Base-by-base conservation (phyloP, 2,329 filamentous ascomycete genomes). In the Shiraia bambusicola region DNA sequence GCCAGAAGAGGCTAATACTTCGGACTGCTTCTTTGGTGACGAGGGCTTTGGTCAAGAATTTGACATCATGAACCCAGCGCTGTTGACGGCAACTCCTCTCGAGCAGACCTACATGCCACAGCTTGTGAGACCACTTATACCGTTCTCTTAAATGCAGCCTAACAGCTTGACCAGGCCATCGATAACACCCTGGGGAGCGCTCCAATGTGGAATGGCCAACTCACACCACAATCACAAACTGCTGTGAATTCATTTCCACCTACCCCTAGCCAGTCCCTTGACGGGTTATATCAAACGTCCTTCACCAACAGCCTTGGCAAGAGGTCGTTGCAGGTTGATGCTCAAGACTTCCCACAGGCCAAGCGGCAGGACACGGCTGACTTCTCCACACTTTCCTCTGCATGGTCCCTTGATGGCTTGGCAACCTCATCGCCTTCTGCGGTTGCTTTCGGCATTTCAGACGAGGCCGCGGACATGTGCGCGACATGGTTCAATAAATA, bases 401-500 rank as follows among this genome's bases (percentile, higher is more conserved):
- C 61, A 2, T 63, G 59, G 59, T 45, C 41, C 7, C 37, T 58
- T n/a, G 60, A 61, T 6, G 51, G 45, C 7, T 51, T 52, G 28
- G 41, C 50, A 10, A 59, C 55, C 9, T 50, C 52, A 11, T 42
- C 55, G 15, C 56, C 47, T n/a, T 42, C 42, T 15, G 47, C 49
- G 7, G 38, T 43, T 6, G 53, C 55, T 9, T 48, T 59, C 17
- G 64, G 63, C 2, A 52, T 69, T 6, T 59, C 53, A 15, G 65
- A 69, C 41, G 62, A 69, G 31, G 65, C 65, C 24, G 64, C 62
- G 17, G 65, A 69, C 40, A 57, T 69, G 13, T 69, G 65, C 42
- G 58, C 64, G 5, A 66, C 55, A 16, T 69, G 65, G 65, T 69
- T 67, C 45, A 63, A 59, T 49, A 66, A 67, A 34, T 69, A 64